Conservation (phyloP, 2,329 filamentous ascomycete genomes). For the Thielaviopsis punctulata region DNA sequence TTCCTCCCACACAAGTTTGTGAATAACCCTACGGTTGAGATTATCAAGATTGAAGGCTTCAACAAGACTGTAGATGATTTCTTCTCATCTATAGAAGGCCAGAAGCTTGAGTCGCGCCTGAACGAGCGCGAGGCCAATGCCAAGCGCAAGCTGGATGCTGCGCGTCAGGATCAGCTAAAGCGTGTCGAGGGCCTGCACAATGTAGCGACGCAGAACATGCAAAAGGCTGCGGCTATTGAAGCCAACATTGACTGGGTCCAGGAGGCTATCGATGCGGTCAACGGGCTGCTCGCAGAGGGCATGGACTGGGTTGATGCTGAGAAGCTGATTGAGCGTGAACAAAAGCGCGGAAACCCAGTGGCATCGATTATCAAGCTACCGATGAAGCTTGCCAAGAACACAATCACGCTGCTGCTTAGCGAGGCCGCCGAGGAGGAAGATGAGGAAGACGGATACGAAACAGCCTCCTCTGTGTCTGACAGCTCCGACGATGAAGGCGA, state of each 20-base stretch:
- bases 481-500: slow-evolving; percentile 24
- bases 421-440: slow-evolving; percentile 50
- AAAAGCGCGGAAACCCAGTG: slow-evolving; percentile 63
- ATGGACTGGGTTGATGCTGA: slow-evolving; percentile 97
- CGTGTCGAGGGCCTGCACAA: slow-evolving; percentile 70
- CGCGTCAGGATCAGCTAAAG: slow-evolving; percentile 66
- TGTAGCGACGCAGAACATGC: slow-evolving; percentile 64
- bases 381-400: slow-evolving; percentile 78
- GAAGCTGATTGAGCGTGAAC: slow-evolving; percentile 74
- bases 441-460: slow-evolving; percentile 38
- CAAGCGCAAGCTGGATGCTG: slow-evolving; percentile 70
- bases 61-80: slow-evolving; percentile 93
- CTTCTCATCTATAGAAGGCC: slow-evolving; percentile 89
- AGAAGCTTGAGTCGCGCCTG: slow-evolving; percentile 71
- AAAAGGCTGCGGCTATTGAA: slow-evolving; percentile 79
- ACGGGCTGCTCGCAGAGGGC: slow-evolving; percentile 75
- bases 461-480: slow-evolving; percentile 43
- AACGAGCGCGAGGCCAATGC: slow-evolving; percentile 69
- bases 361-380: slow-evolving; percentile 76
- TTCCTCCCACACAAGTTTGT: slow-evolving; percentile 72
- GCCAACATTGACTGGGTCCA: slow-evolving; percentile 82
- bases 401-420: slow-evolving; percentile 60
- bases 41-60: slow-evolving; percentile 68
- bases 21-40: slow-evolving; percentile 43
- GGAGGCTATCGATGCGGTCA: slow-evolving; percentile 83